phyloP scores from a whole-genome alignment of 1,284 basidiomycete genomes.

The Volvariella surrecta region DNA sequence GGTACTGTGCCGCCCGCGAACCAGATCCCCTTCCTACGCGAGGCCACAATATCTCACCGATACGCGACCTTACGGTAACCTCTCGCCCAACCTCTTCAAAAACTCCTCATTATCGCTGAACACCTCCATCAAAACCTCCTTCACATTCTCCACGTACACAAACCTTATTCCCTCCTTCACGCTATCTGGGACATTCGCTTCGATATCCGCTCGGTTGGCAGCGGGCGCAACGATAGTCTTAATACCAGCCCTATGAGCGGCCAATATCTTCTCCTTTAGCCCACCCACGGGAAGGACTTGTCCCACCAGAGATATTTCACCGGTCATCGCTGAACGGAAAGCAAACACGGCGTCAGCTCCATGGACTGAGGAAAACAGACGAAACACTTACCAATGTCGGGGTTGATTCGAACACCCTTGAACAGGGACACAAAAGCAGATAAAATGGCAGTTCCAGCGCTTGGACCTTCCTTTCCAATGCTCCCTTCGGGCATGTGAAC shows the following conservation, averaged over 20 bases:
- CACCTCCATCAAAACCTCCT: constrained; percentile 80
- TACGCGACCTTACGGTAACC: too few species aligned
- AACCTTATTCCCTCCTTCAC: constrained; percentile 92
- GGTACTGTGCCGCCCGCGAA: too few species aligned
- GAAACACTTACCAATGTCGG: constrained; percentile 69
- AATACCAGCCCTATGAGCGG: constrained; percentile 90
- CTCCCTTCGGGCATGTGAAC: constrained; percentile 96
- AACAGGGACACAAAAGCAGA: constrained; percentile 89
- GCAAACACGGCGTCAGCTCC: background rate
- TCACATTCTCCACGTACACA: constrained; percentile 88
- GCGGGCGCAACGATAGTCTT: constrained; percentile 84
- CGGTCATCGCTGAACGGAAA: constrained; percentile 81
- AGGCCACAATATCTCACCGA: too few species aligned
- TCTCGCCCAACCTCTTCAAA: constrained; percentile 58
- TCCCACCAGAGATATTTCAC: constrained; percentile 88
- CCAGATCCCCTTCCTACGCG: too few species aligned
- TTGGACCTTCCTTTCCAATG: constrained; percentile 97
- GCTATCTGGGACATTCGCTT: constrained; percentile 91
- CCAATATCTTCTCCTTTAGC: constrained; percentile 92
- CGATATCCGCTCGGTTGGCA: constrained; percentile 86
- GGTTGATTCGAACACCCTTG: constrained; percentile 73
- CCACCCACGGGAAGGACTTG: constrained; percentile 92
- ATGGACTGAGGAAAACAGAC: constrained; percentile 4
- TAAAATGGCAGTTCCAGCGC: constrained; percentile 90
- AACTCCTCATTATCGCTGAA: constrained; percentile 57